A percentile compares a stretch with the other conserved stretches of the same genome.
Conservation (phyloP, 495 filamentous ascomycete genomes). For the Cenococcum geophilum region DNA sequence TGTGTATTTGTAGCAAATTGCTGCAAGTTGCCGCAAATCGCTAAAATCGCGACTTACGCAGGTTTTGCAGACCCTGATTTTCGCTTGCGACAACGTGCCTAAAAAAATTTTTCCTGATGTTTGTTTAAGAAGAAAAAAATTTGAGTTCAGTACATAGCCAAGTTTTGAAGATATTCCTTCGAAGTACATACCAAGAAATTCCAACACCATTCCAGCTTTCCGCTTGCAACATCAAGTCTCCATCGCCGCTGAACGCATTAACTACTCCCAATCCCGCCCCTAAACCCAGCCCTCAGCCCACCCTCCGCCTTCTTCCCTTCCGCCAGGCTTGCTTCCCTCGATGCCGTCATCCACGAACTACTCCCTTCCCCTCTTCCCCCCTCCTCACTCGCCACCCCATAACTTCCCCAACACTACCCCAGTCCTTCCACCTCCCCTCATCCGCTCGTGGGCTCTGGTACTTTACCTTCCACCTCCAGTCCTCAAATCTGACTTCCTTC, state of each 20-base stretch:
- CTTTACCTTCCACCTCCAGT: slow-evolving; percentile 38
- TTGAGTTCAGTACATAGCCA: no score
- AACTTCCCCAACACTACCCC: slow-evolving; percentile 27
- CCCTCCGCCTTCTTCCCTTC: not conserved
- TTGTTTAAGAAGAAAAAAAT: no score
- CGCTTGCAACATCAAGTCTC: slow-evolving; percentile 10
- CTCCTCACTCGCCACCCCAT: slow-evolving; percentile 23
- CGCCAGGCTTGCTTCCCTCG: slow-evolving; percentile 6
- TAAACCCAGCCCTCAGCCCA: slow-evolving; percentile 6
- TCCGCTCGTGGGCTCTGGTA: slow-evolving; percentile 30
- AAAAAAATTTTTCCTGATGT: no score
- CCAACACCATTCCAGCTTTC: no score
- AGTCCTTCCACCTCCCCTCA: slow-evolving; percentile 14
- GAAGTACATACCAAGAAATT: no score
- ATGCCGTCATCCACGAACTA: slow-evolving; percentile 5
- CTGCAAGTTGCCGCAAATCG: no score
- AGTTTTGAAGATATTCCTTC: no score
- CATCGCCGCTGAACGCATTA: slow-evolving; percentile 6
- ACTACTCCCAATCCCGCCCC: slow-evolving; percentile 18
- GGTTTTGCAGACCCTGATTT: no score
- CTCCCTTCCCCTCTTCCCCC: slow-evolving; percentile 11
- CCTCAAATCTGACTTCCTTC: slow-evolving; percentile 30
- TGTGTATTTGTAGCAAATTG: no score
- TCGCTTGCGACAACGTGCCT: no score
- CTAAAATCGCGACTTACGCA: no score